Percentiles rank a stretch among this genome's conserved stretches.
Evolutionary conservation across 768 basidiomycete genomes (phyloP).

Genomic region (Leccinellum luteum): DNA sequence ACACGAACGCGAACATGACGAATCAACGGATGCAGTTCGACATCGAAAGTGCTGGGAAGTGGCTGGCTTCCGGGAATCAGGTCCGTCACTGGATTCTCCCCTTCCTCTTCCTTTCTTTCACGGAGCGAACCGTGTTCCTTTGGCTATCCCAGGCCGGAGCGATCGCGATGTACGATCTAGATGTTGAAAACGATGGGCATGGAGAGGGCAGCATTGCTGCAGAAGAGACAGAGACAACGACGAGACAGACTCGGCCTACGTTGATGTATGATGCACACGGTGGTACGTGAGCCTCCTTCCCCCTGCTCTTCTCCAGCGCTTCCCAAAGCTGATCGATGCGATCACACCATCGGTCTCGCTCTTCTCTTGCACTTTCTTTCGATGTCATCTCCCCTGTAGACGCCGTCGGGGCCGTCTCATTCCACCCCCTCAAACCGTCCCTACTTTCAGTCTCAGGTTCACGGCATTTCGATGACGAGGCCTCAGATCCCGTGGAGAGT

Average conservation of each 20-base stretch:
- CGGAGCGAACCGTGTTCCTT: not conserved
- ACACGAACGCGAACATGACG: slow-evolving; percentile 38
- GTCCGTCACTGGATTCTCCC: slow-evolving; percentile 36
- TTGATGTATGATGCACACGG: slow-evolving; percentile 51
- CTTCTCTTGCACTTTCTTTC: not conserved
- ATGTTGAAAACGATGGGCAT: not conserved
- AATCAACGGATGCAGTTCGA: slow-evolving; percentile 84
- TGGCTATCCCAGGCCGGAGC: slow-evolving; percentile 47
- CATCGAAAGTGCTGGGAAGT: slow-evolving; percentile 63
- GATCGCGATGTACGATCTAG: slow-evolving; percentile 58
- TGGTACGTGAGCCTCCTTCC: slow-evolving; percentile 39
- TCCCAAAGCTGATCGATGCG: not conserved
- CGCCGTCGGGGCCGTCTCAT: slow-evolving; percentile 66
- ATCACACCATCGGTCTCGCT: not conserved
- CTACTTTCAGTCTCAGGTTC: slow-evolving; percentile 76
- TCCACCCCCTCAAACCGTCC: slow-evolving; percentile 62
- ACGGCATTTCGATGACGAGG: slow-evolving; percentile 50
- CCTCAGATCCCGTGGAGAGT: not conserved
- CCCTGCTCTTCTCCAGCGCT: not conserved
- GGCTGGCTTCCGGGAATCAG: slow-evolving; percentile 66
- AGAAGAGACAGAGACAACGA: not conserved
- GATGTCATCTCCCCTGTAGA: slow-evolving; percentile 40
- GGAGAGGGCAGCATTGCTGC: slow-evolving; percentile 1
- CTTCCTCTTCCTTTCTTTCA: not conserved
- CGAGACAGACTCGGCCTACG: slow-evolving; percentile 23